These are phyloP conservation scores for Botrytis fragariae DNA, from an alignment of 2,329 filamentous ascomycete species.

Conservation along the genomic window DNA sequence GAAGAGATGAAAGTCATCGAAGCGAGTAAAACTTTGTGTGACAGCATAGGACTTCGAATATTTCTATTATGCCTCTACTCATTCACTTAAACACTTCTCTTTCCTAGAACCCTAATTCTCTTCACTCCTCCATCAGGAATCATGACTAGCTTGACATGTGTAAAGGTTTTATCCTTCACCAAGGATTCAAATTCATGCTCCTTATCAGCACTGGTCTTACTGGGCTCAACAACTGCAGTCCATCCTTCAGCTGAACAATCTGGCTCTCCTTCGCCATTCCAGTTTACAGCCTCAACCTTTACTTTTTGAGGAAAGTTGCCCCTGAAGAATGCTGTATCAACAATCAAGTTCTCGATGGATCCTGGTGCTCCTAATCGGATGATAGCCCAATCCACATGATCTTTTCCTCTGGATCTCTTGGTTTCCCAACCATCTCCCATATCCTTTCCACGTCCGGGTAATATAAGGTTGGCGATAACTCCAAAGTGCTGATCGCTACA, in stretches of 20 bases:
- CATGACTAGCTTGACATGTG: constrained; percentile 80
- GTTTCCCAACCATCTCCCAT: constrained; percentile 93
- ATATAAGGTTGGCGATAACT: constrained; percentile 74
- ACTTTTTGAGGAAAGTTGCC: constrained; percentile 82
- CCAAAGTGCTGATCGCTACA: constrained; percentile 86
- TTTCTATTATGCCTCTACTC: not conserved
- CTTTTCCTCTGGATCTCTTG: constrained; percentile 66
- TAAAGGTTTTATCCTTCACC: constrained; percentile 60
- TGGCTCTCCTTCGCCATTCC: constrained; percentile 54
- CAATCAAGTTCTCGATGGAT: constrained; percentile 62
- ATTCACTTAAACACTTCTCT: constrained; percentile 41
- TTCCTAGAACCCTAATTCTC: constrained; percentile 74
- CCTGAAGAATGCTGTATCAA: constrained; percentile 80
- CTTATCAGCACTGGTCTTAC: constrained; percentile 68
- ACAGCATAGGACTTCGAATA: not conserved
- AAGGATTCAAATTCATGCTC: constrained; percentile 65
- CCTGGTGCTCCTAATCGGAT: constrained; percentile 68
- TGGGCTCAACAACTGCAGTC: constrained; percentile 63
- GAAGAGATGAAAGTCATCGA: not conserved
- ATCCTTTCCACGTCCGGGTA: constrained; percentile 74
- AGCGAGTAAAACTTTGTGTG: not conserved
- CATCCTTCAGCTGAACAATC: constrained; percentile 57
- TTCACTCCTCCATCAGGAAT: constrained; percentile 94
- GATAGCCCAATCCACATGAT: constrained; percentile 78
- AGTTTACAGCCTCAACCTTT: constrained; percentile 61